Percentiles rank a stretch among this genome's conserved stretches.
Conservation (phyloP, 768 basidiomycete species). For the Russula dissimulans region DNA sequence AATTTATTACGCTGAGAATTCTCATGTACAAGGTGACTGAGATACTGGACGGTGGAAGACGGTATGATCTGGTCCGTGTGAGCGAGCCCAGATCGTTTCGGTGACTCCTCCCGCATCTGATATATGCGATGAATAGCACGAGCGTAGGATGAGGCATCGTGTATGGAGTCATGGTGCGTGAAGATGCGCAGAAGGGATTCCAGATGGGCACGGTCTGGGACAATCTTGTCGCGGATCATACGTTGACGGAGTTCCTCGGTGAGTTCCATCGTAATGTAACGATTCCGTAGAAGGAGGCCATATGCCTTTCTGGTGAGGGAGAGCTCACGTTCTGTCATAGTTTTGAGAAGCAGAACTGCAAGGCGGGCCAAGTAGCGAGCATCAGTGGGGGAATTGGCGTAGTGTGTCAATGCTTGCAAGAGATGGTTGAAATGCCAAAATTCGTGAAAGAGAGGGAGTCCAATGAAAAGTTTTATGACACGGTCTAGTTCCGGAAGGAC, state of each 20-base stretch:
- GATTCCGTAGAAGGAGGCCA: slow-evolving; percentile 26
- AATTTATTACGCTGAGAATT: neutral
- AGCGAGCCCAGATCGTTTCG: neutral
- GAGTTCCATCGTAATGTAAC: slow-evolving; percentile 42
- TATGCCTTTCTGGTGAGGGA: slow-evolving; percentile 8
- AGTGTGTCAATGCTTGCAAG: slow-evolving; percentile 12
- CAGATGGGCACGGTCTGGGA: slow-evolving; percentile 36
- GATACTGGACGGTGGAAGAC: slow-evolving; percentile 2
- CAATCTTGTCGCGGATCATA: slow-evolving; percentile 33
- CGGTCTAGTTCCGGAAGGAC: slow-evolving; percentile 39
- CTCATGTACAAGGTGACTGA: slow-evolving; percentile 11
- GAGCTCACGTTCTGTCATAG: slow-evolving; percentile 14
- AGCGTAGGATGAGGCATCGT: slow-evolving; percentile 34
- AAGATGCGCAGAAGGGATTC: slow-evolving; percentile 43
- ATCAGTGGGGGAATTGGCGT: slow-evolving; percentile 1
- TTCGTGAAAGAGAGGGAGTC: slow-evolving; percentile 20
- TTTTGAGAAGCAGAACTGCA: slow-evolving; percentile 6
- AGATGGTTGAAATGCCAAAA: slow-evolving; percentile 20
- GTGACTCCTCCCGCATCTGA: neutral
- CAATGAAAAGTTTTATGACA: slow-evolving; percentile 30
- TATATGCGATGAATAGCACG: slow-evolving; percentile 30
- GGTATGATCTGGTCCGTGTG: neutral
- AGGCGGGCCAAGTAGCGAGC: slow-evolving; percentile 6
- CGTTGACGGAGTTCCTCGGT: slow-evolving; percentile 37
- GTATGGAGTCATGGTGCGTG: slow-evolving; percentile 35